Base-by-base conservation (phyloP, 2,329 filamentous ascomycete species). In the Clonostachys chloroleuca region DNA sequence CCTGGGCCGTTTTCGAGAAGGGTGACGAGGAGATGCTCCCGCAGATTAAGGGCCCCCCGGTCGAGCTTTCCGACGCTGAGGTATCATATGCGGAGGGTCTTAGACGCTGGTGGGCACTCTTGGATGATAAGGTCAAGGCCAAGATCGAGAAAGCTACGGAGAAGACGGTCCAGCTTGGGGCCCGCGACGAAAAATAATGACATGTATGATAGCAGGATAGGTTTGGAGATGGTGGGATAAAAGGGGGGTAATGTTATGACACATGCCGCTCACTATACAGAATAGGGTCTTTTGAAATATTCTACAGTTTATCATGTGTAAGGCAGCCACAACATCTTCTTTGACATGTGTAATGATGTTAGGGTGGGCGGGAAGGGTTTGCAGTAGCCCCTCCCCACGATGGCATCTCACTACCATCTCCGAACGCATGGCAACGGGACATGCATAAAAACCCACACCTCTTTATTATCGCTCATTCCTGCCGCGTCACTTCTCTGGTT, bases 1-100 rank as follows among this genome's bases (percentile, higher is more conserved):
- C 77, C 46, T 86, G 83, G 78, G 81, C 78, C 3, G 78, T 86
- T 4, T 84, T 81, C 51, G 78, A 82, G 53, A 62, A 64, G 37
- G 62, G 62, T 4, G 62, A 66, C 42, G 57, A 59, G 45, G 59
- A 65, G 47, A 58, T 59, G 56, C 62, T 73, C 40, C 66, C 76
- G 40, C 76, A 84, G 63, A 75, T 84, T 45, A 75, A 73, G 50
- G 81, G 81, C 1, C 77, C 80, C 46, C 80, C 80, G 1, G 72
- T 85, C 17, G 81, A 85, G 61, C 70, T 77, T 50, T 68, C 67
- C 30, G 65, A 70, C 13, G 65, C 61, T 30, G 81, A 84, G 62
- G 66, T 64, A 44, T 65, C 64, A 30, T 76, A 81, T 53, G 72
- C 78, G 46, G 59, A 58, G 42, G 65, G 69, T 46, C 60, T 85